phyloP scores from a whole-genome alignment of 2,329 filamentous ascomycete species.

The Zarea fungicola region DNA sequence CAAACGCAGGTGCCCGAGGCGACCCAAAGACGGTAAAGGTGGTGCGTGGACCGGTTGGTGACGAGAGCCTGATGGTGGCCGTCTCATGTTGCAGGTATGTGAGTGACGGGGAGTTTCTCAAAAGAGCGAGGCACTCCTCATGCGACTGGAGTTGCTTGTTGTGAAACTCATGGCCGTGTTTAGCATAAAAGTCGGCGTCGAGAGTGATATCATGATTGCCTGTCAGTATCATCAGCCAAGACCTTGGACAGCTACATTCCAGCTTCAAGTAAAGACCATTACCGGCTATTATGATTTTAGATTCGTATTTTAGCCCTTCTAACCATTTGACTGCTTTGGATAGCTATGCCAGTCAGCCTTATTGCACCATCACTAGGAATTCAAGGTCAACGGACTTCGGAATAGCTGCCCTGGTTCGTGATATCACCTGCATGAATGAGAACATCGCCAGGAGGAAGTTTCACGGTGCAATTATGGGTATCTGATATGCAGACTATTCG shows the following conservation, averaged over 20 bases:
- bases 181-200: conserved; percentile 55
- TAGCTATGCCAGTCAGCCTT: conserved; percentile 33
- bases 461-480: conserved; percentile 63
- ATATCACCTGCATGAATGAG: conserved; percentile 73
- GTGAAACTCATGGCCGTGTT: conserved; percentile 50
- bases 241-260: no score
- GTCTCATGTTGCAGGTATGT: conserved; percentile 60
- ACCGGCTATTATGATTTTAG: conserved; percentile 67
- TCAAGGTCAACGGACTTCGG: conserved; percentile 36
- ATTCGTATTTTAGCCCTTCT: conserved; percentile 60
- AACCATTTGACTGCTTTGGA: conserved; percentile 62
- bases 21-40: conserved; percentile 65
- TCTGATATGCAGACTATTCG: conserved; percentile 73
- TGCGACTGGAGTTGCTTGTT: conserved; percentile 50
- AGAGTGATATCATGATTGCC: conserved; percentile 74
- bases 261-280: no score
- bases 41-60: conserved; percentile 50
- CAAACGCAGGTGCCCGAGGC: conserved; percentile 54
- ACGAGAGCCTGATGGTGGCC: conserved; percentile 47
- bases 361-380: background rate
- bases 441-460: conserved; percentile 66
- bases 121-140: conserved; percentile 47
- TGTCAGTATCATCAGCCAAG: conserved; percentile 23
- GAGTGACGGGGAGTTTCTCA: conserved; percentile 50
- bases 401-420: conserved; percentile 63